Conservation (phyloP, 2,329 filamentous ascomycete species). For the Penicillium glabrum region DNA sequence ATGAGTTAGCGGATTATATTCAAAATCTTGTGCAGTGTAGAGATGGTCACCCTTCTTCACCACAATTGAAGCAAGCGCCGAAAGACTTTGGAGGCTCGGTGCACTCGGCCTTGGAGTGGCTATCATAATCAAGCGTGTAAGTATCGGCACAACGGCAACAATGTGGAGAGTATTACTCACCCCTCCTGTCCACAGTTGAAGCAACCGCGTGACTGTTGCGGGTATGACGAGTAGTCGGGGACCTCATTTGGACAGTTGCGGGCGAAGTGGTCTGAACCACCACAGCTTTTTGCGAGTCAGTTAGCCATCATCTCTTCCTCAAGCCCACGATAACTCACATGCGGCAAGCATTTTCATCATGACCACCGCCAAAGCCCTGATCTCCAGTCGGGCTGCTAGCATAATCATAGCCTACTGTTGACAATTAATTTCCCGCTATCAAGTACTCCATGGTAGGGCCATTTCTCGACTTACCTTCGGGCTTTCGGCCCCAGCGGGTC, state of each 20-base stretch:
- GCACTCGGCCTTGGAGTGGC: not conserved
- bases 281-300: slow-evolving; percentile 31
- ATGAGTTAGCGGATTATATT: not conserved
- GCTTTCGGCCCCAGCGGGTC: not conserved
- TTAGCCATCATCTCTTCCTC: not conserved
- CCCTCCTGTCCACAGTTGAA: not conserved
- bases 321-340: slow-evolving; percentile 30
- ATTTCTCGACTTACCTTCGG: not conserved
- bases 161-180: not conserved
- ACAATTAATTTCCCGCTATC: not conserved
- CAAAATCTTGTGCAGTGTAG: not conserved
- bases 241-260: slow-evolving; percentile 44
- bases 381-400: not conserved
- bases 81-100: not conserved
- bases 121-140: not conserved
- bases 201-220: not conserved
- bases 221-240: not conserved
- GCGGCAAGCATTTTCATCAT: slow-evolving; percentile 31
- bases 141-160: not conserved
- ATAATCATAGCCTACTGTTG: not conserved
- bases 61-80: slow-evolving; percentile 5
- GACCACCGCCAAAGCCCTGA: not conserved
- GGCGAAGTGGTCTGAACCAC: slow-evolving; percentile 37
- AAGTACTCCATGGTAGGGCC: not conserved
- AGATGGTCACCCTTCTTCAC: not conserved